Evolutionary conservation across 2,329 filamentous ascomycete species (phyloP).

Genomic region (Zasmidium cellare): DNA sequence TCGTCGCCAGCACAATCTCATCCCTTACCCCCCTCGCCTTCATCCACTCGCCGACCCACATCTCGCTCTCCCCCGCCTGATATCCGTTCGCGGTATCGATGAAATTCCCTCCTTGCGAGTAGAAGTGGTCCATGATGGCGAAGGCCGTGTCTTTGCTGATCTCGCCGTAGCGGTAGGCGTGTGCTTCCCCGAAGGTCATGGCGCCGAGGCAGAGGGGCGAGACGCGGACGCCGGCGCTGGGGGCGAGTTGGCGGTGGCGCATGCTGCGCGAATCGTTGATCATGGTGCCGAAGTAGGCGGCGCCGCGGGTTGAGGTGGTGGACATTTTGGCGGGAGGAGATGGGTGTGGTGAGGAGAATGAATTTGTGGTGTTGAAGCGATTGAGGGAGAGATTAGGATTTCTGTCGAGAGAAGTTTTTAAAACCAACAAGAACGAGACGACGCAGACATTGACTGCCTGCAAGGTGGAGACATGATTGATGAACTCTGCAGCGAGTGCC

Average conservation of each 20-base stretch:
- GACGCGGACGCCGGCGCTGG: constrained; percentile 51
- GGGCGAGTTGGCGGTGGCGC: constrained; percentile 49
- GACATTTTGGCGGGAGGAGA: not conserved
- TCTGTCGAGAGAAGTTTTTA: no score
- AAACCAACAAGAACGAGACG: no score
- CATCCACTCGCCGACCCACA: constrained; percentile 31
- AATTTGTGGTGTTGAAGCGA: no score
- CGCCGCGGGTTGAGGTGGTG: not conserved
- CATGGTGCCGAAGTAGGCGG: not conserved
- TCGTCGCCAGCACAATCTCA: constrained; percentile 37
- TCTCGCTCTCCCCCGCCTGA: constrained; percentile 32
- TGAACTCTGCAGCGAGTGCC: no score
- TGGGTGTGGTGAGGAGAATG: no score
- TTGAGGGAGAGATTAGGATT: no score
- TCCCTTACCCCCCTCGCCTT: constrained; percentile 52
- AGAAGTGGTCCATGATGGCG: constrained; percentile 33
- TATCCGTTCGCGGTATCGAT: constrained; percentile 35
- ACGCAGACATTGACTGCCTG: no score
- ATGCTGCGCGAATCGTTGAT: not conserved
- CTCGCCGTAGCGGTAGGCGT: constrained; percentile 5
- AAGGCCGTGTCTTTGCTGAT: constrained; percentile 30
- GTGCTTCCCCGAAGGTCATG: constrained; percentile 56
- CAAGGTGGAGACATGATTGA: no score
- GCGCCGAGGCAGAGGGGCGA: constrained; percentile 50
- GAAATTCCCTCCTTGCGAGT: constrained; percentile 35